These are phyloP conservation scores for Ceratocystis eucalypticola DNA, from an alignment of 2,329 filamentous ascomycete species.

Conservation along the genomic window DNA sequence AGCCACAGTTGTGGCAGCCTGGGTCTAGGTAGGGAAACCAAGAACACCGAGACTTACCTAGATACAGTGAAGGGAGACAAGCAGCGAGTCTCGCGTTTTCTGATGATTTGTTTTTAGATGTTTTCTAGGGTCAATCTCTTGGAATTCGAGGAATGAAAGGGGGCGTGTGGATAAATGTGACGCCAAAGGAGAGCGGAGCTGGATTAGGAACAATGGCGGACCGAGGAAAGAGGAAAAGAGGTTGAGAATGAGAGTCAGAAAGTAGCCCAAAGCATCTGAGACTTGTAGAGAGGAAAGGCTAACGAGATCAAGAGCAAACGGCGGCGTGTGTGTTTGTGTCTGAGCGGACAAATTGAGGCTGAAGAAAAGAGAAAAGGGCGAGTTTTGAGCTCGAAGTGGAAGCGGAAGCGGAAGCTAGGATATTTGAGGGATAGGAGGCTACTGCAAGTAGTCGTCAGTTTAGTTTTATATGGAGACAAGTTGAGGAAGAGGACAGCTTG, in stretches of 20 bases:
- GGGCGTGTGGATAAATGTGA: not conserved
- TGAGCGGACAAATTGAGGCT: not conserved
- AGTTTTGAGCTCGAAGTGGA: not conserved
- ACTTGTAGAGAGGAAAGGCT: not conserved
- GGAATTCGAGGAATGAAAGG: slow-evolving; percentile 11
- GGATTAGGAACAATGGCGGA: not conserved
- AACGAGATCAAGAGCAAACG: not conserved
- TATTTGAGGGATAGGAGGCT: not conserved
- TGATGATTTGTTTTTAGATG: not conserved
- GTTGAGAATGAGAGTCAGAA: slow-evolving; percentile 8
- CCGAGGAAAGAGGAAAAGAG: not conserved
- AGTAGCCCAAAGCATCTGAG: slow-evolving; percentile 8
- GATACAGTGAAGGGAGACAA: not conserved
- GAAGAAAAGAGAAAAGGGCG: not conserved
- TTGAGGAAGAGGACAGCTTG: not conserved
- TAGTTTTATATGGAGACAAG: slow-evolving; percentile 7
- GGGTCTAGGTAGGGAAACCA: not conserved
- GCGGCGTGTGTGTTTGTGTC: not conserved
- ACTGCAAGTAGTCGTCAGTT: not conserved
- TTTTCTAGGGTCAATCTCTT: slow-evolving; percentile 11
- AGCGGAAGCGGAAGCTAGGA: not conserved
- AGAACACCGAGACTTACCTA: not conserved
- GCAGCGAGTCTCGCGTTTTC: not conserved
- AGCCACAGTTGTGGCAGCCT: not conserved
- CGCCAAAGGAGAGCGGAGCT: not conserved